A percentile compares a stretch with the other conserved stretches of the same genome.
Evolutionary conservation across 2,329 filamentous ascomycete genomes (phyloP).

Genomic region (Fusarium pseudocircinatum): DNA sequence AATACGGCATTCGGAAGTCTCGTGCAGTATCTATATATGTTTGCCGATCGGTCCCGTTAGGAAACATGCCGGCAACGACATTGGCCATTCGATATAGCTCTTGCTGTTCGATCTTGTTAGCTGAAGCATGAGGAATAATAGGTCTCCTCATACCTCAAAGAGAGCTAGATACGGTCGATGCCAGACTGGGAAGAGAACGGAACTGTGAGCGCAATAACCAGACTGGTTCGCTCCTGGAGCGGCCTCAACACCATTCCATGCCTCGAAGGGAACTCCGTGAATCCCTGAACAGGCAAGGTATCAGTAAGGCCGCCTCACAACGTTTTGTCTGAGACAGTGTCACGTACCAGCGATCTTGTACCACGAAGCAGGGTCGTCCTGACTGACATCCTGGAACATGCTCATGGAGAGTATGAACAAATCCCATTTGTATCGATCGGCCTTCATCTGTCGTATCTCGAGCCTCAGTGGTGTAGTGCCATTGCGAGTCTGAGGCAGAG

Average conservation of each 20-base stretch:
- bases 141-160: constrained; percentile 58
- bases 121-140: neutral
- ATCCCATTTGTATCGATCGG: constrained; percentile 75
- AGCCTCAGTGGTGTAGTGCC: constrained; percentile 60
- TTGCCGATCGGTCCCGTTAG: constrained; percentile 55
- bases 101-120: constrained; percentile 46
- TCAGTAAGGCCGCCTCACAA: constrained; percentile 10
- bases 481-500: constrained; percentile 52
- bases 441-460: constrained; percentile 74
- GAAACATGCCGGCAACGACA: constrained; percentile 59
- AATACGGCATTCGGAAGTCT: constrained; percentile 66
- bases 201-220: constrained; percentile 82
- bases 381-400: constrained; percentile 74
- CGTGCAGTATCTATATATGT: constrained; percentile 62
- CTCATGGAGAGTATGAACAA: constrained; percentile 79
- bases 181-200: constrained; percentile 82
- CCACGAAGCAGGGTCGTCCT: constrained; percentile 73
- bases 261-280: constrained; percentile 76
- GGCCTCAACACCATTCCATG: constrained; percentile 63
- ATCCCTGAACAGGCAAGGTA: constrained; percentile 64
- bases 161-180: constrained; percentile 81
- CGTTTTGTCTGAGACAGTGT: neutral
- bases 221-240: constrained; percentile 61
- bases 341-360: constrained; percentile 79
- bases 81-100: constrained; percentile 50